Percentiles rank a stretch among this genome's conserved stretches.
phyloP scores from a whole-genome alignment of 495 filamentous ascomycete genomes.

The Melanomma pulvis-pyrius region DNA sequence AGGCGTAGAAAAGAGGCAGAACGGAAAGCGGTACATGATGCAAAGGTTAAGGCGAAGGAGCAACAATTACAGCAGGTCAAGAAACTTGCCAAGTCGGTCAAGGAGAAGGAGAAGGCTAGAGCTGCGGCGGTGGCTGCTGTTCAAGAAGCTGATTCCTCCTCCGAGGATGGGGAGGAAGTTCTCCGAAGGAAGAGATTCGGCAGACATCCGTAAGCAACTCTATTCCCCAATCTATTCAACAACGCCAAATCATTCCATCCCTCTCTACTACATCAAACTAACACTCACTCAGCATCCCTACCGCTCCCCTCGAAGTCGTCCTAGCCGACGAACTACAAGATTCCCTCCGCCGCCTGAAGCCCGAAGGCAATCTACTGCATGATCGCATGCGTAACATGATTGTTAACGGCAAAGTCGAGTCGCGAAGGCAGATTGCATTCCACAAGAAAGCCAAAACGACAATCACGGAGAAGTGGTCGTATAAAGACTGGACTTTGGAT shows the following conservation, averaged over 20 bases:
- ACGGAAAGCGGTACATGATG: conserved; percentile 68
- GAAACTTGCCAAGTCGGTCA: conserved; percentile 64
- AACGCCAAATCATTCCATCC: neutral
- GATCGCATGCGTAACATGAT: conserved; percentile 89
- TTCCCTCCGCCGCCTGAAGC: conserved; percentile 83
- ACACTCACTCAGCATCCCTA: conserved; percentile 59
- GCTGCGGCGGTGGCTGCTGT: conserved; percentile 44
- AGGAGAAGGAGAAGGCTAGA: conserved; percentile 57
- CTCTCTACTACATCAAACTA: neutral
- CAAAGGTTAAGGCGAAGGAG: conserved; percentile 71
- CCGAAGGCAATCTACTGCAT: conserved; percentile 89
- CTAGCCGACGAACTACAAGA: conserved; percentile 93
- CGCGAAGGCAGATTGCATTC: conserved; percentile 73
- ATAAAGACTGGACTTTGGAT: conserved; percentile 84
- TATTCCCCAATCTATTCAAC: neutral
- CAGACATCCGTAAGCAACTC: conserved; percentile 60
- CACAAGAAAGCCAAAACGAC: conserved; percentile 75
- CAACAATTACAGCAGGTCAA: conserved; percentile 57
- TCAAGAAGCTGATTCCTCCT: conserved; percentile 50
- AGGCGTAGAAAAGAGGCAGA: conserved; percentile 87
- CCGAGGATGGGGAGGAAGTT: conserved; percentile 57
- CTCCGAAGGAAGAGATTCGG: conserved; percentile 77
- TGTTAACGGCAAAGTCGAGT: conserved; percentile 85
- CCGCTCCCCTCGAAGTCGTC: conserved; percentile 82
- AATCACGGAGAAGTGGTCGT: conserved; percentile 91